Evolutionary conservation across 805 yeast species (phyloP), one percentile per base, ranked within the genome.

Genomic region (Metschnikowia noctiluminum): DNA sequence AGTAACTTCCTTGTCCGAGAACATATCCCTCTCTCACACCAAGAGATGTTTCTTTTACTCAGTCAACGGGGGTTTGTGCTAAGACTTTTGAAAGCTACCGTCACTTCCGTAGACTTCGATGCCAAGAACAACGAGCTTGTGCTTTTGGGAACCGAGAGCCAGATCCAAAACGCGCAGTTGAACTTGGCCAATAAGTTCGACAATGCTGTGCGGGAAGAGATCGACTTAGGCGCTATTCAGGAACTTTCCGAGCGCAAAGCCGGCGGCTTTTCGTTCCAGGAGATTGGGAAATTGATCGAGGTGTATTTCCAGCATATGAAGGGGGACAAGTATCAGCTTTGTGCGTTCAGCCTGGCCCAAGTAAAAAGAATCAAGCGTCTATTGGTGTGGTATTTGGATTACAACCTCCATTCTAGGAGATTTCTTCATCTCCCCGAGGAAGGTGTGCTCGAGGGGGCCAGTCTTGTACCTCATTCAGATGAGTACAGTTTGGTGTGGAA

Each of bases 111-210:
- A 34, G 53, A 63, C 6, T 66, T 77, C 35, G 66, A 64, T 36
- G 58, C 71, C 1, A 61, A 59, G 14, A 65, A 62, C 32, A 27
- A 40, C 1, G 52, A 50, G 40, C 63, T 78, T 15, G 52, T 63
- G 9, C 63, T 78, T 13, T 51, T 62, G n/a, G 77, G 80, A 7
- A 70, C 79, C 0, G 64, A 61, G 6, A 53, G 60, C 16, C 79
- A 78, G 35, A 63, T 71, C 35, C 63, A 66, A 27, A 77, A 74
- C 65, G 77, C 79, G 16, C 64, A 67, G 46, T 70, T 78, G 31
- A 64, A 69, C n/a, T 57, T 77, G 40, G 60, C 60, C 35, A 56
- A 63, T 2, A 60, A 65, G 28, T 55, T 76, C 41, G 65, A 62
- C 13, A 54, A 60, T 1, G 55, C 66, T 5, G 52, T 55, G 28